Evolutionary conservation across 108 stramenopile species (phyloP), one percentile per base, ranked within the genome.

Genomic region (Cyclotella kingstonii): DNA sequence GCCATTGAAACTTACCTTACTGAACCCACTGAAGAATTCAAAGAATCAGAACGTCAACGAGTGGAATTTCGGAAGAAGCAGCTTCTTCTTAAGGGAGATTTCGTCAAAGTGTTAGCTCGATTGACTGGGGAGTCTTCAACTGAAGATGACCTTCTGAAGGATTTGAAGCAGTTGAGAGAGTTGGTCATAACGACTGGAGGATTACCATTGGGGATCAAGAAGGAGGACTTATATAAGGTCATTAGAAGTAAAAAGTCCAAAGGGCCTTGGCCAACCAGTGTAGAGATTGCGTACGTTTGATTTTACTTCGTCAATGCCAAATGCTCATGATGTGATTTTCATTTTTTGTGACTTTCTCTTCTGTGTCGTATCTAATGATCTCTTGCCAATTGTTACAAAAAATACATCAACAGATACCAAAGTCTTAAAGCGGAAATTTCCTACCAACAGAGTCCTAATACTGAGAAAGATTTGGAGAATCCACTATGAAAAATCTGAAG

Each of bases 1-100:
- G 68, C 68, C 38, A 50, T 70, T 15, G 68, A 70, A 25, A 84
- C 78, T 26, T 91, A 86, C 49, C 65, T 91, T 36, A 73, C 83
- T 12, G 90, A 91, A 73, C 90, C 90, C 21, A 91, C 90, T 15
- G 85, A 86, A 26, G 90, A 88, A 68, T 91, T 91, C 73, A 88
- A 88, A 66, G 83, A 68, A 36, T 86, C 81, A 54, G 90, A 91
- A 83, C 78, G 70, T 42, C 81, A 88, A 71, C 81, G 83, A 3
- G 73, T 76, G 54, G 85, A 86, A 73, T 91, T 88, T 66, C 82
- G 82, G 41, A 85, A 82, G 39, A 59, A 70, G 35, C 85, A 88
- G 66, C 59, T 91, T 4, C 40, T 35, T 22, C 28, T 67, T 15
- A 92, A 92, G 46, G 76, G 68, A 41, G 78, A 83, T 50, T 89